phyloP scores from a whole-genome alignment of 2,329 filamentous ascomycete genomes.

The Talaromyces sp. region DNA sequence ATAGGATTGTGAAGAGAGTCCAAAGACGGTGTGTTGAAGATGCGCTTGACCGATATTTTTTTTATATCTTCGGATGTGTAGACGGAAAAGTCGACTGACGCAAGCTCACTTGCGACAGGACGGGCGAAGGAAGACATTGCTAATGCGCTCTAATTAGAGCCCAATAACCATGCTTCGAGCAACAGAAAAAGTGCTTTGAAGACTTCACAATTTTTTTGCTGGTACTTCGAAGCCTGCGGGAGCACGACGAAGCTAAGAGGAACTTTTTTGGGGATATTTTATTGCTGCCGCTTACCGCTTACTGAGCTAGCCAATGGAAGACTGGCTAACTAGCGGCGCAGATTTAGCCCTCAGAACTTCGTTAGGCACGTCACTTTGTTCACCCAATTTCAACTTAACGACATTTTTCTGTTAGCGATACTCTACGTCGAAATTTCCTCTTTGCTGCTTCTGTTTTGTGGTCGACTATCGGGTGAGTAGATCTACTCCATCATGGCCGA shows the following conservation, averaged over 20 bases:
- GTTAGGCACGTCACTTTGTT: constrained; percentile 15
- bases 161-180: constrained; percentile 31
- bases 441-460: background rate
- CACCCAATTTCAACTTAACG: background rate
- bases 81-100: constrained; percentile 85
- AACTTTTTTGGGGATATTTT: constrained; percentile 37
- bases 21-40: constrained; percentile 91
- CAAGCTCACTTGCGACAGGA: constrained; percentile 77
- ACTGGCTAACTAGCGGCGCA: background rate
- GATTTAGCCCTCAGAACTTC: background rate
- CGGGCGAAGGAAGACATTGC: constrained; percentile 56
- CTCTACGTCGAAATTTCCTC: background rate
- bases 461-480: constrained; percentile 23
- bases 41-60: constrained; percentile 85
- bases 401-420: background rate
- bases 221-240: background rate
- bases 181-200: constrained; percentile 20
- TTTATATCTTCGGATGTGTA: constrained; percentile 79
- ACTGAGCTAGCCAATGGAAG: constrained; percentile 13
- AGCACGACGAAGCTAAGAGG: constrained; percentile 12
- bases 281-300: constrained; percentile 38
- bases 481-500: constrained; percentile 40
- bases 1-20: constrained; percentile 86
- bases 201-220: constrained; percentile 22
- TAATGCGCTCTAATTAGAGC: constrained; percentile 34